Base-by-base conservation (phyloP, 164 flowering plant genomes). In the Saururus chinensis region DNA sequence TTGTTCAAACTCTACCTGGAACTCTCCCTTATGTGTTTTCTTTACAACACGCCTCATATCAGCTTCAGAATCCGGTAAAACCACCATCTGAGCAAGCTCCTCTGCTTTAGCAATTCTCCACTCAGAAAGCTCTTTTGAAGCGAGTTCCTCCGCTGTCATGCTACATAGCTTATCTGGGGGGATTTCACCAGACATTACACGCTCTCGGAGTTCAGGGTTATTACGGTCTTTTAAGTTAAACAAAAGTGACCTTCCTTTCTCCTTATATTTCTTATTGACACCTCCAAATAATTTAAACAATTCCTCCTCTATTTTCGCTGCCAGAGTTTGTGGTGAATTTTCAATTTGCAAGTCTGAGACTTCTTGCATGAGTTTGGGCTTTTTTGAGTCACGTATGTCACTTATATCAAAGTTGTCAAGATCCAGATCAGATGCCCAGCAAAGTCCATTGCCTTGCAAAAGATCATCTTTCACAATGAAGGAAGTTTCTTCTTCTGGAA, bases 21-120 rank as follows among this genome's bases (percentile, higher is more conserved):
- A 81, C 66, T 95, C 99, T 24, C 99, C 99, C 73, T 95, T 95
- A 66, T 95, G 99, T 55, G 96, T 95, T 76, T 95, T 95, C 76
- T 65, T 86, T 65, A 95, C 99, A 79, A 95, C 60, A 54, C 98
- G 92, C 63, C 96, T 84, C n/a, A 87, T 72, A 74, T 95, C 93
- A 76, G 79, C 83, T 13, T 83, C 86, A 21, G 84, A 64, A 63
- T 95, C 98, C 7, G 92, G 96, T 74, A 95, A 76, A 66, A 95
- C 98, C 22, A 84, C 87, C 99, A 91, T 87, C 64, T 87, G 87
- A 35, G 86, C 96, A 71, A 89, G 69, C 68, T 87, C 98, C 73
- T 95, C 98, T 16, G 99, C 99, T 74, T 91, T 91, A 45, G 98
- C 99, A 68, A 84, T 86, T 55, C 99, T 84, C 98, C 99, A 95